Evolutionary conservation across 169 alveolate genomes (phyloP).

Genomic region (Cryptosporidium muris): DNA sequence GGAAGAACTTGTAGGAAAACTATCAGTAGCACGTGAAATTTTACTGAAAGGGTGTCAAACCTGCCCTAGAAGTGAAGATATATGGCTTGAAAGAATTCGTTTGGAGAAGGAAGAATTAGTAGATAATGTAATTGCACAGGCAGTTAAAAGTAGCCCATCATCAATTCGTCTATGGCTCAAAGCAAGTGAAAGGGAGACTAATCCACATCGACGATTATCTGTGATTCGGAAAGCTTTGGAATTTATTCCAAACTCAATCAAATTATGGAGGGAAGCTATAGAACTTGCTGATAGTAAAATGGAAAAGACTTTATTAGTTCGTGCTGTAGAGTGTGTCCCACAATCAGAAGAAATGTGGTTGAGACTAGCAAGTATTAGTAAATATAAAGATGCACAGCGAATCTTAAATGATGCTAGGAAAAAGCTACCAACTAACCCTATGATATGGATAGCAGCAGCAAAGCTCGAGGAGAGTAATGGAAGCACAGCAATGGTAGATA

Average conservation of each 20-base stretch:
- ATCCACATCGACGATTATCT: constrained; percentile 84
- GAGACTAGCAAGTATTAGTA: constrained; percentile 95
- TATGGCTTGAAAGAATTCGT: constrained; percentile 99
- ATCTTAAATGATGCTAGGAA: constrained; percentile 97
- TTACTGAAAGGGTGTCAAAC: constrained; percentile 94
- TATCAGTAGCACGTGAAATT: constrained; percentile 94
- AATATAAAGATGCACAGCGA: constrained; percentile 95
- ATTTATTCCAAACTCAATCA: constrained; percentile 94
- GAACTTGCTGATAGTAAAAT: constrained; percentile 92
- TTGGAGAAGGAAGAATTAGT: constrained; percentile 94
- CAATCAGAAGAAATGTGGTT: constrained; percentile 97
- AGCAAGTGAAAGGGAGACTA: constrained; percentile 92
- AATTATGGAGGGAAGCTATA: constrained; percentile 97
- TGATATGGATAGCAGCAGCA: constrained; percentile 96
- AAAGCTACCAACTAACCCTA: constrained; percentile 93
- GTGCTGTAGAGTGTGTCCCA: constrained; percentile 99
- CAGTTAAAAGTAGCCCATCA: constrained; percentile 85
- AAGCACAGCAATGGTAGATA: constrained; percentile 79
- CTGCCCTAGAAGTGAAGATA: constrained; percentile 96
- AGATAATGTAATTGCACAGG: constrained; percentile 92
- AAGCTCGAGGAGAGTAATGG: constrained; percentile 95
- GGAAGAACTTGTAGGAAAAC: constrained; percentile 94
- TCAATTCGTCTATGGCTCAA: constrained; percentile 95
- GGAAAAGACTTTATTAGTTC: constrained; percentile 91
- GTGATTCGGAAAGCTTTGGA: constrained; percentile 94